phyloP scores from a whole-genome alignment of 192 early-diverging fungal genomes.

The Oehlia diaphana region DNA sequence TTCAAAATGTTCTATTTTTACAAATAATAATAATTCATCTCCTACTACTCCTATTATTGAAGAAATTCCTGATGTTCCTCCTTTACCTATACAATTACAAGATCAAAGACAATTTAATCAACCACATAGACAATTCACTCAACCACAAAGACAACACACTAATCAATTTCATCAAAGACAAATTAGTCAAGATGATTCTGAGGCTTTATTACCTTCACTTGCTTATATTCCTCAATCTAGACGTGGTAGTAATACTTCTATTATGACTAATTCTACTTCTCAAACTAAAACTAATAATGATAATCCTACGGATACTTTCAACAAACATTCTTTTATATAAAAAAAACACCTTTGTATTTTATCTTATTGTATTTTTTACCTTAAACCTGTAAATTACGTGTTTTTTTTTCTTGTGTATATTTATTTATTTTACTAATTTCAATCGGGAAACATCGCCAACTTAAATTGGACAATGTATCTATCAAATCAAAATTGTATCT shows the following conservation, averaged over 20 bases:
- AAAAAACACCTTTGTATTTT: no score
- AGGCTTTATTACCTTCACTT: neutral
- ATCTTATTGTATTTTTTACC: no score
- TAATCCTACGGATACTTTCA: neutral
- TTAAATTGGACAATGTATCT: no score
- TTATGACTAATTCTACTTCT: conserved; percentile 4
- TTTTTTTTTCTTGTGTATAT: no score
- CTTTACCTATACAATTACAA: neutral
- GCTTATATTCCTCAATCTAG: conserved; percentile 15
- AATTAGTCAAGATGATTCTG: neutral
- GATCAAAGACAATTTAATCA: neutral
- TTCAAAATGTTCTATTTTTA: neutral
- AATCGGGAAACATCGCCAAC: no score
- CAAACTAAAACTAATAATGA: conserved; percentile 23
- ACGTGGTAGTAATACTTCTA: conserved; percentile 18
- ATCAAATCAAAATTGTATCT: no score
- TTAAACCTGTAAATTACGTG: no score
- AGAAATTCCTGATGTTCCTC: neutral
- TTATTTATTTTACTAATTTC: no score
- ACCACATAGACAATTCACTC: no score
- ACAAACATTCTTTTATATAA: conserved; percentile 18
- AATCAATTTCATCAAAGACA: neutral
- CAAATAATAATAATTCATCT: neutral
- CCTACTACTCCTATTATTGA: neutral
- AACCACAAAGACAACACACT: neutral